Evolutionary conservation across 2,329 filamentous ascomycete species (phyloP).

Genomic region (Aspergillus japonicus): DNA sequence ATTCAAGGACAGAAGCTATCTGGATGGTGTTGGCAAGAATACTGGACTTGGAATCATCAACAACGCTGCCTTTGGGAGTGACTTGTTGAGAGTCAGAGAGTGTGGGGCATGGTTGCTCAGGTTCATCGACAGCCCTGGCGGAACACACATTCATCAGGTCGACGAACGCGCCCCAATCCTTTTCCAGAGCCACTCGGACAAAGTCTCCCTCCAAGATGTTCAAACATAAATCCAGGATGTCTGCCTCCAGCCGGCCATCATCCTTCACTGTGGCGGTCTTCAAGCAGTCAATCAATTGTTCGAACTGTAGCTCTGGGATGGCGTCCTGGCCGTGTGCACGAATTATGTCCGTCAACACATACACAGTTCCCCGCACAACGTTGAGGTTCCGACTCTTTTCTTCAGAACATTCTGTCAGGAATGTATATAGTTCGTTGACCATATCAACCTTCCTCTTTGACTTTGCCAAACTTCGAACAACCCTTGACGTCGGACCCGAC

Average conservation of each 20-base stretch:
- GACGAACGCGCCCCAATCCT: conserved; percentile 35
- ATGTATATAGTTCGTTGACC: conserved; percentile 37
- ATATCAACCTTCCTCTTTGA: conserved; percentile 41
- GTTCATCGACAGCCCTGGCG: conserved; percentile 32
- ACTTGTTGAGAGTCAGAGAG: conserved; percentile 25
- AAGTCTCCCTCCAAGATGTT: conserved; percentile 42
- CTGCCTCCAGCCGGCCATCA: conserved; percentile 40
- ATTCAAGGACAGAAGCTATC: conserved; percentile 37
- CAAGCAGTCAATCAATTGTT: conserved; percentile 38
- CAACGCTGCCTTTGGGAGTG: conserved; percentile 25
- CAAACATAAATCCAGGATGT: conserved; percentile 42
- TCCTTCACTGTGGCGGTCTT: conserved; percentile 34
- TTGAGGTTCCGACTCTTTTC: conserved; percentile 40
- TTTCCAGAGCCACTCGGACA: conserved; percentile 29
- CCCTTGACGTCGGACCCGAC: conserved; percentile 43
- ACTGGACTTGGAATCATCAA: conserved; percentile 38
- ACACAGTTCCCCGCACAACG: conserved; percentile 41
- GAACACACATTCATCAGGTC: conserved; percentile 38
- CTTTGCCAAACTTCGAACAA: conserved; percentile 43
- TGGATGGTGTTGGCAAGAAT: conserved; percentile 40
- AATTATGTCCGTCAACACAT: conserved; percentile 43
- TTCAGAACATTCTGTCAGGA: conserved; percentile 35
- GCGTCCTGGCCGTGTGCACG: conserved; percentile 40
- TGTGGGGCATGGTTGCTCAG: conserved; percentile 20
- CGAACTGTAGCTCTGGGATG: conserved; percentile 40